These are phyloP conservation scores for Clarireedia sp. DNA, from an alignment of 2,329 filamentous ascomycete genomes.

Conservation along the genomic window DNA sequence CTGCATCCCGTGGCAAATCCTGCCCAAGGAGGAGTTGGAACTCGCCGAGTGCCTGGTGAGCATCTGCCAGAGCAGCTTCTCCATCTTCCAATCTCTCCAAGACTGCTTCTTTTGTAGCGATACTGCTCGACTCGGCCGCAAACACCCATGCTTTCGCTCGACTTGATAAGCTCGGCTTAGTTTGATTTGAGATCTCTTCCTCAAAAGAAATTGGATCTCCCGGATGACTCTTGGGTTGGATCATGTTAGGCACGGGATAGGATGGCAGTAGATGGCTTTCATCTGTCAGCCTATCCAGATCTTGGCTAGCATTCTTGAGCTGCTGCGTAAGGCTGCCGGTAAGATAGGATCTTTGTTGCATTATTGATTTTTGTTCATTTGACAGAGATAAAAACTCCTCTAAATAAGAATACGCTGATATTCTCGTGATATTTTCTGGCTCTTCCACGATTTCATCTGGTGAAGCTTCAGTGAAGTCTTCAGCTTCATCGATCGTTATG, in stretches of 20 bases:
- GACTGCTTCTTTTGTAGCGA: slow-evolving; percentile 48
- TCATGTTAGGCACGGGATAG: slow-evolving; percentile 37
- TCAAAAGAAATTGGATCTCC: slow-evolving; percentile 36
- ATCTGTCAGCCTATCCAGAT: slow-evolving; percentile 47
- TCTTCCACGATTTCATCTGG: slow-evolving; percentile 3
- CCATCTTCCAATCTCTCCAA: slow-evolving; percentile 53
- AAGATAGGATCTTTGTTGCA: slow-evolving; percentile 51
- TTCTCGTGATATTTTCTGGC: slow-evolving; percentile 7
- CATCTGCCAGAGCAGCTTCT: slow-evolving; percentile 46
- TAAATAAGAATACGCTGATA: slow-evolving; percentile 46
- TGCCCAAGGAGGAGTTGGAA: slow-evolving; percentile 41
- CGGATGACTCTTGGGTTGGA: slow-evolving; percentile 13
- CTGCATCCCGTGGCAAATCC: background rate
- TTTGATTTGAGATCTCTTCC: slow-evolving; percentile 35
- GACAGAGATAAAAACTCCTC: slow-evolving; percentile 44
- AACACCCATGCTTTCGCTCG: slow-evolving; percentile 50
- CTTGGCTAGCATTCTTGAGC: slow-evolving; percentile 41
- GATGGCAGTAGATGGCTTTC: slow-evolving; percentile 54
- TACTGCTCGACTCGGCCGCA: slow-evolving; percentile 53
- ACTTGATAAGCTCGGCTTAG: slow-evolving; percentile 34
- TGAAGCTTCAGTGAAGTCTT: background rate
- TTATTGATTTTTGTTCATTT: slow-evolving; percentile 47
- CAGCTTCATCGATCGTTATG: background rate
- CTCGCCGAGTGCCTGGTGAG: slow-evolving; percentile 42
- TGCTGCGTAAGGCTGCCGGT: slow-evolving; percentile 43